These are phyloP conservation scores for Backusella circina DNA, from an alignment of 192 early-diverging fungal genomes.

Conservation along the genomic window DNA sequence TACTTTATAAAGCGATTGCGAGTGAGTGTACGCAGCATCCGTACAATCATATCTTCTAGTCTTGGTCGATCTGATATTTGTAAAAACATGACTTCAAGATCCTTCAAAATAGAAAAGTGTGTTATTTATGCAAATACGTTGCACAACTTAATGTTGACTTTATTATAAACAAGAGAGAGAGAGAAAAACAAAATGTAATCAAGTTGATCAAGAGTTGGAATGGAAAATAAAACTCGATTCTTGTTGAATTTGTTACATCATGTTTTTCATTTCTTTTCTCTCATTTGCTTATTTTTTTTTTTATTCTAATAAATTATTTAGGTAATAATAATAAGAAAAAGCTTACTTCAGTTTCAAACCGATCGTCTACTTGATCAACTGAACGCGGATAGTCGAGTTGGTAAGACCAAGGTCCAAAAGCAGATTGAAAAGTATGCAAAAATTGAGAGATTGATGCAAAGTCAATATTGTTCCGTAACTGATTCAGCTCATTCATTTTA, in stretches of 20 bases:
- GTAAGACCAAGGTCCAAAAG: slow-evolving; percentile 39
- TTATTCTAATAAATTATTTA: neutral
- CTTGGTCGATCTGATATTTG: slow-evolving; percentile 38
- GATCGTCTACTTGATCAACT: slow-evolving; percentile 3
- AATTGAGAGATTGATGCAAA: slow-evolving; percentile 74
- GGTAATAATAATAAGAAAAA: neutral
- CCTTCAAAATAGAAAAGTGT: slow-evolving; percentile 30
- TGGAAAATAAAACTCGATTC: neutral
- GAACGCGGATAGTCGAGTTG: neutral
- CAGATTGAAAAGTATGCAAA: slow-evolving; percentile 58
- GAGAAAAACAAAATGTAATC: neutral
- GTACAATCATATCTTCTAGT: slow-evolving; percentile 44
- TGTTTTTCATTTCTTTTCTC: neutral
- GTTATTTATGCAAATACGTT: slow-evolving; percentile 12
- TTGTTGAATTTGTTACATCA: neutral
- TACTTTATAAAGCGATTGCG: slow-evolving; percentile 46
- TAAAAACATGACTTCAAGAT: slow-evolving; percentile 45
- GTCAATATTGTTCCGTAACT: slow-evolving; percentile 51
- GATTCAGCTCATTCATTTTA: neutral
- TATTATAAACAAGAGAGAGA: neutral
- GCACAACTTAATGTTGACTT: neutral
- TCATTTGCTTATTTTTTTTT: neutral
- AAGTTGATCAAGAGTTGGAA: neutral
- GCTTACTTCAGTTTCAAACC: slow-evolving; percentile 33
- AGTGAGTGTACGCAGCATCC: slow-evolving; percentile 43